phyloP scores from a whole-genome alignment of 2,329 filamentous ascomycete species.

The Aspergillus versicolor region DNA sequence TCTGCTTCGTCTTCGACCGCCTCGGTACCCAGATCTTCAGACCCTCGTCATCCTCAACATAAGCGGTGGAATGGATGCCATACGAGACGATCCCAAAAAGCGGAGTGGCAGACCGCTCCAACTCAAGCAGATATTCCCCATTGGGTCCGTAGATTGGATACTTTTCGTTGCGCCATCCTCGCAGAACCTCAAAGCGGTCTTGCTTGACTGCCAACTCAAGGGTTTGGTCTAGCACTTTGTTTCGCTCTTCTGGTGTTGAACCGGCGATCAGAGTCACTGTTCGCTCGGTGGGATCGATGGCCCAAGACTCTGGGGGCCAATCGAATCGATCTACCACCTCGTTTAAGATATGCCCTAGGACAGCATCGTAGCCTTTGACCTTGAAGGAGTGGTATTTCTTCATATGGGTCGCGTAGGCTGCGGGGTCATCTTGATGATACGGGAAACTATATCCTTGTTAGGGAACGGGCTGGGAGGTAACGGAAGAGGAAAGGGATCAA shows the following conservation, averaged over 20 bases:
- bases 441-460: slow-evolving; percentile 64
- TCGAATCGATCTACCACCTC: slow-evolving; percentile 43
- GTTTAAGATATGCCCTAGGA: slow-evolving; percentile 60
- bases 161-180: slow-evolving; percentile 76
- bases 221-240: slow-evolving; percentile 55
- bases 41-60: slow-evolving; percentile 56
- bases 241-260: slow-evolving; percentile 63
- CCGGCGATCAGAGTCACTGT: slow-evolving; percentile 63
- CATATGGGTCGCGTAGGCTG: slow-evolving; percentile 55
- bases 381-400: slow-evolving; percentile 63
- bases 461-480: not conserved
- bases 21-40: slow-evolving; percentile 83
- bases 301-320: slow-evolving; percentile 58
- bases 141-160: slow-evolving; percentile 72
- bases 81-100: slow-evolving; percentile 76
- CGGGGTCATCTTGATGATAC: slow-evolving; percentile 62
- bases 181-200: slow-evolving; percentile 70
- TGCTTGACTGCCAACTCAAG: slow-evolving; percentile 67
- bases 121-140: slow-evolving; percentile 62
- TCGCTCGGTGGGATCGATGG: slow-evolving; percentile 58
- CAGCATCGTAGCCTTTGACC: slow-evolving; percentile 63
- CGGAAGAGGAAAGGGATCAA: slow-evolving; percentile 20
- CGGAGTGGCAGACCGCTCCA: slow-evolving; percentile 73
- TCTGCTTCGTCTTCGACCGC: slow-evolving; percentile 74
- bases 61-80: slow-evolving; percentile 79